Evolutionary conservation across 78 protist species (phyloP).

Genomic region (Anaeramoeba flamelloides): DNA sequence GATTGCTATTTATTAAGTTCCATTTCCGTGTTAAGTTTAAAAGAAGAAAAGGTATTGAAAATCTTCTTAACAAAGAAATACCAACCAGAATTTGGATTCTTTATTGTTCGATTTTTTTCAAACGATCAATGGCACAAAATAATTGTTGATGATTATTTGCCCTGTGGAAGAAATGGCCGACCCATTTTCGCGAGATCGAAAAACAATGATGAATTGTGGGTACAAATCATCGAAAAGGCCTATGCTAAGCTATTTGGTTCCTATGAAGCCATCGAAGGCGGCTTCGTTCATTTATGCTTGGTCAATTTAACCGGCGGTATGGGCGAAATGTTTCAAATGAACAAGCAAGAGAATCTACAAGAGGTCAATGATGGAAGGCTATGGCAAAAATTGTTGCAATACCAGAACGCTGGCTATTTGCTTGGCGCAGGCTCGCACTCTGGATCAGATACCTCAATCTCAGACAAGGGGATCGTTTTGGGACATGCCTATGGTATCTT

Average conservation of each 20-base stretch:
- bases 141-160: neutral
- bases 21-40: neutral
- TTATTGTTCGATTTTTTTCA: too few species aligned
- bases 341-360: neutral
- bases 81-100: too few species aligned
- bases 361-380: neutral
- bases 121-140: neutral
- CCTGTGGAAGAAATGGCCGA: neutral
- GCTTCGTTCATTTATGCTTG: neutral
- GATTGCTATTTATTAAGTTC: neutral
- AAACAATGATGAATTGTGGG: neutral
- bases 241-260: neutral
- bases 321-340: neutral
- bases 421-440: too few species aligned
- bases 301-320: neutral
- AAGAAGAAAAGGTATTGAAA: neutral
- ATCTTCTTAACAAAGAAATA: neutral
- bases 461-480: neutral
- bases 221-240: constrained; percentile 11
- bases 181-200: neutral
- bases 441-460: neutral
- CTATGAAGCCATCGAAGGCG: neutral
- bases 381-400: neutral
- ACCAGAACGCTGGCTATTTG: neutral
- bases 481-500: neutral